Evolutionary conservation across 176 grass and related monocot genomes (phyloP).

Genomic region (Eleusine indica): DNA sequence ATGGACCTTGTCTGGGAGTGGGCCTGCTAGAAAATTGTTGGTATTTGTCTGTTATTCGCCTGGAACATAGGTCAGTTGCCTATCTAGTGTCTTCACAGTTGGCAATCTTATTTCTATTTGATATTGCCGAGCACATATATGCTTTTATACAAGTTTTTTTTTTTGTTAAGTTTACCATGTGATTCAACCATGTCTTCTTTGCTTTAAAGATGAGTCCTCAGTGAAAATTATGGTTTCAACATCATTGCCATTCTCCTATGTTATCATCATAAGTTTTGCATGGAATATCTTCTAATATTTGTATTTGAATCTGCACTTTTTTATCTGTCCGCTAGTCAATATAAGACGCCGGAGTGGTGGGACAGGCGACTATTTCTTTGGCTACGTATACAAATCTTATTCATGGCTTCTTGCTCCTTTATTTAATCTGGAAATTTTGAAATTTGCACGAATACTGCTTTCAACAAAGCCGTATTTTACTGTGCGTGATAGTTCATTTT

Average conservation of each 20-base stretch:
- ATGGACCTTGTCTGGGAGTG: conserved; percentile 24
- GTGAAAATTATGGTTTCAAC: background rate
- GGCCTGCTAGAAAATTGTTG: background rate
- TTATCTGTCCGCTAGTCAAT: background rate
- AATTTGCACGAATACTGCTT: background rate
- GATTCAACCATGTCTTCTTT: background rate
- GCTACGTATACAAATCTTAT: background rate
- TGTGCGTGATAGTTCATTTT: conserved; percentile 7
- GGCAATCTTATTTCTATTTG: background rate
- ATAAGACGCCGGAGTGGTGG: background rate
- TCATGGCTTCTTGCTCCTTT: background rate
- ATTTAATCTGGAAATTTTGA: conserved; percentile 22
- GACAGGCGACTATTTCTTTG: background rate
- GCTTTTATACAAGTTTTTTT: background rate
- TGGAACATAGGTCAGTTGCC: conserved; percentile 6
- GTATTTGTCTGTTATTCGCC: background rate
- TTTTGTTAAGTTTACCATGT: background rate
- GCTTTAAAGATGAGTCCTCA: background rate
- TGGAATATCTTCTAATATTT: background rate
- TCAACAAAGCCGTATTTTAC: background rate
- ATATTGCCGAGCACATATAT: background rate
- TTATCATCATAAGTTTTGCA: background rate
- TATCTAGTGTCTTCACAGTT: conserved; percentile 5
- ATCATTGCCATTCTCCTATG: background rate
- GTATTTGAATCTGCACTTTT: background rate